Evolutionary conservation across 1,284 basidiomycete genomes (phyloP).

Genomic region (Stygiomarasmius scandens): DNA sequence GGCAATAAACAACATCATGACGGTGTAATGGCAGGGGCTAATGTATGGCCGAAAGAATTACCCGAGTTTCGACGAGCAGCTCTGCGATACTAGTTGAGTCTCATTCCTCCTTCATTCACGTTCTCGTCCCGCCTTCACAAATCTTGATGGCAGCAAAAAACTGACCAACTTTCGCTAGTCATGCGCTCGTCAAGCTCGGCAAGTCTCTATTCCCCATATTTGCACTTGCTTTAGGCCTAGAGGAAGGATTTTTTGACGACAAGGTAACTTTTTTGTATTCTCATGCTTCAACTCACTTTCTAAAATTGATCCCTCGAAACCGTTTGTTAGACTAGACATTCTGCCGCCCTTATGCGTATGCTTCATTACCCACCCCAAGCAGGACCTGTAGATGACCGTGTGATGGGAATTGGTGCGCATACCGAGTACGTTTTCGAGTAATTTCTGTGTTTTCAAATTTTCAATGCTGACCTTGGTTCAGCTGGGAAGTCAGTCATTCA

Average conservation of each 20-base stretch:
- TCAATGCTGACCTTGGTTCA: too few relatives aligned
- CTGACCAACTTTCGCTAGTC: too few relatives aligned
- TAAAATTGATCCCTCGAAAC: not conserved
- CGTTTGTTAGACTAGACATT: conserved; percentile 50
- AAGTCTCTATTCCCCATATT: conserved; percentile 80
- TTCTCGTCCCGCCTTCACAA: too few relatives aligned
- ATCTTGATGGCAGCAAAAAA: too few relatives aligned
- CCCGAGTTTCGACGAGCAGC: conserved; percentile 55
- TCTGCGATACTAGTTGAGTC: conserved; percentile 63
- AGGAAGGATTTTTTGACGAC: conserved; percentile 78
- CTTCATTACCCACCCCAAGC: conserved; percentile 78
- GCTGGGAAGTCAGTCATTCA: too few relatives aligned
- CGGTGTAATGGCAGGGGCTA: conserved; percentile 61
- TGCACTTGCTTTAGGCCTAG: conserved; percentile 77
- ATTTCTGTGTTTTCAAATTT: not conserved
- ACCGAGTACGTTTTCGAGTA: conserved; percentile 56
- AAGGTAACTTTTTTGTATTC: conserved; percentile 50
- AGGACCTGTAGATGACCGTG: conserved; percentile 61
- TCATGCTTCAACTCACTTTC: not conserved
- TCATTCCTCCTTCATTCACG: not conserved
- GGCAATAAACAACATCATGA: conserved; percentile 41
- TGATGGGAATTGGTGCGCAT: conserved; percentile 84
- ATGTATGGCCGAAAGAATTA: conserved; percentile 62
- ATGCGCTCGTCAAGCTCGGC: conserved; percentile 57
- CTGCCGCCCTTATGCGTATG: conserved; percentile 77